Base-by-base conservation (phyloP, 352 stramenopile genomes). In the Globisporangium radiosum region DNA sequence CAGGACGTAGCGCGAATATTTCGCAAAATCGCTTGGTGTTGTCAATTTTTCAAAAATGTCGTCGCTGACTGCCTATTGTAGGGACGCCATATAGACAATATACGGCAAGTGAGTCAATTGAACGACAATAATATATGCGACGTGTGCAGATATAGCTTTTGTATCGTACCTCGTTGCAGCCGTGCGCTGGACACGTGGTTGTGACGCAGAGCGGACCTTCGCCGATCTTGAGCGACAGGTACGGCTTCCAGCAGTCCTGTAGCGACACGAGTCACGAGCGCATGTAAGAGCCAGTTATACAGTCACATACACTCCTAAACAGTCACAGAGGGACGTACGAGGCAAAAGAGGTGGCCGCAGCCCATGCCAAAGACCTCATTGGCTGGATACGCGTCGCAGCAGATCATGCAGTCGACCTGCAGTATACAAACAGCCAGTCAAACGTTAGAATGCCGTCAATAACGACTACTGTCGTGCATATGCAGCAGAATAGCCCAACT, bases 261-360 rank as follows among this genome's bases (percentile, higher is more conserved):
- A 47, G 10, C n/a, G 56, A 52, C 7, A 33, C 11, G 40, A 44
- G 11, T 13, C 40, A 13, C 40, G 40, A 44, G 40, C 40, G 40
- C 7, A 13, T 44, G 40, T 44, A 13, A 14, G 40, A 44, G 40
- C 7, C 40, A 13, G 11, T 44, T 44, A 13, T 44, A 8, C 17
- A 33, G 5, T 5, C 14, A 33, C 1, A 49, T 49, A 36, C 14
- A 54, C n/a, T 38, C 33, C 13, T 44, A 47, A n/a, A 39, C 5
- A n/a, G 38, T 40, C 54, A 50, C 25, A 37, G 10, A 71, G 88
- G 59, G 68, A 97, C 59, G 81, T 64, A 84, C 85, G 55, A 95
- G 68, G 69, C 96, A 99, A 75, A 98, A 99, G 59, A 95, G 82
- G 65, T 99, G 97, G 40, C 88, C 87, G 68, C 97, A 99, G n/a